Evolutionary conservation across 1,139 yeast genomes (phyloP).

Genomic region (Pichia sp.): DNA sequence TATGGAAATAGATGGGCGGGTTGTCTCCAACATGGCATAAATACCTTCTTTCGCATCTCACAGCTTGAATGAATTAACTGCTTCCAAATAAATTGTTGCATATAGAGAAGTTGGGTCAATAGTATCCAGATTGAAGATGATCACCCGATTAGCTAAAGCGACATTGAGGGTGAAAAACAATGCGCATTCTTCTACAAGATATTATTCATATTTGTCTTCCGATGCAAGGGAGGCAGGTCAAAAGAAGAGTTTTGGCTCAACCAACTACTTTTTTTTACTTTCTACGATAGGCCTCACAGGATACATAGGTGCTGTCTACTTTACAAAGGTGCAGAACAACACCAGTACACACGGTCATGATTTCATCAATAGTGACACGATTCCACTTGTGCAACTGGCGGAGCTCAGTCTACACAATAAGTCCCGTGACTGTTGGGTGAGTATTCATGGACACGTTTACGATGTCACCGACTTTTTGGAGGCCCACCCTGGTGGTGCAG

Average conservation of each 20-base stretch:
- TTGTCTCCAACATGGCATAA: background rate
- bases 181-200: too few species aligned
- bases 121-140: too few species aligned
- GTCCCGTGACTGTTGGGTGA: conserved; percentile 54
- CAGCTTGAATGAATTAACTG: too few species aligned
- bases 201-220: too few species aligned
- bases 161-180: too few species aligned
- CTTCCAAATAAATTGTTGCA: too few species aligned
- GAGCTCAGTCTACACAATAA: conserved; percentile 57
- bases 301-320: background rate
- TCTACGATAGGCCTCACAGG: background rate
- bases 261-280: background rate
- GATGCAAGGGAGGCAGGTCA: too few species aligned
- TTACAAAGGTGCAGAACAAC: background rate
- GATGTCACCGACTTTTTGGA: conserved; percentile 57
- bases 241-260: background rate
- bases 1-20: background rate
- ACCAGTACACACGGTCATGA: conserved; percentile 7
- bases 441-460: conserved; percentile 57
- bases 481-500: conserved; percentile 36
- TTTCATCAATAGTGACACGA: conserved; percentile 10
- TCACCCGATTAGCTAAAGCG: too few species aligned
- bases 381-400: conserved; percentile 16
- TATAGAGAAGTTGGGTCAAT: too few species aligned
- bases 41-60: too few species aligned